phyloP scores from a whole-genome alignment of 495 filamentous ascomycete genomes.

The Aspergillus cristatus region DNA sequence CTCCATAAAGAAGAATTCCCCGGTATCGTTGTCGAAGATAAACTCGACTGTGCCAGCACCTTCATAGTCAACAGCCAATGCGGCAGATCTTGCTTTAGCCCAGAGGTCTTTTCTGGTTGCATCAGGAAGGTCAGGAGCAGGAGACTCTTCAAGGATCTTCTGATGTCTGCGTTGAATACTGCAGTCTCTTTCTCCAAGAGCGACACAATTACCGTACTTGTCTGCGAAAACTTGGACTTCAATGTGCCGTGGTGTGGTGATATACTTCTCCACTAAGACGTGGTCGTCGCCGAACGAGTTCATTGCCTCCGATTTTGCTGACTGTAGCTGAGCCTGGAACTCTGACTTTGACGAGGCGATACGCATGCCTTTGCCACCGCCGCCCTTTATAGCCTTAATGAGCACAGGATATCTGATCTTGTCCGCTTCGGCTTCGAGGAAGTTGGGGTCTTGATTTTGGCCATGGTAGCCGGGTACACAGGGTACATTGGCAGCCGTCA shows the following conservation, averaged over 20 bases:
- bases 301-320: slow-evolving; percentile 79
- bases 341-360: slow-evolving; percentile 67
- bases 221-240: slow-evolving; percentile 98
- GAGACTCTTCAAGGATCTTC: slow-evolving; percentile 95
- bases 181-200: slow-evolving; percentile 79
- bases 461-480: slow-evolving; percentile 98
- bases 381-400: slow-evolving; percentile 93
- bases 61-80: slow-evolving; percentile 86
- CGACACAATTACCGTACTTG: slow-evolving; percentile 73
- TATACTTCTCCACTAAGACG: slow-evolving; percentile 96
- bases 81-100: slow-evolving; percentile 85
- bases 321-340: slow-evolving; percentile 72
- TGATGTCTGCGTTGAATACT: slow-evolving; percentile 86
- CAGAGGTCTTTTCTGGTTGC: slow-evolving; percentile 77
- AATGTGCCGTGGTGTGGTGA: slow-evolving; percentile 87
- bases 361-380: slow-evolving; percentile 99
- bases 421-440: slow-evolving; percentile 63
- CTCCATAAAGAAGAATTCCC: slow-evolving; percentile 98
- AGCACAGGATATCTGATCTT: slow-evolving; percentile 87
- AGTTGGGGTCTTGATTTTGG: slow-evolving; percentile 61
- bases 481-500: slow-evolving; percentile 85
- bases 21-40: slow-evolving; percentile 93
- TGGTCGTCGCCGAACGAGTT: slow-evolving; percentile 93
- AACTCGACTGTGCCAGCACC: slow-evolving; percentile 97
- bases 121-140: slow-evolving; percentile 77